A percentile compares a stretch with the other conserved stretches of the same genome.
These are phyloP conservation scores for Zhuliangozyma parablackwelliae DNA, from an alignment of 1,139 yeast species.

Conservation along the genomic window DNA sequence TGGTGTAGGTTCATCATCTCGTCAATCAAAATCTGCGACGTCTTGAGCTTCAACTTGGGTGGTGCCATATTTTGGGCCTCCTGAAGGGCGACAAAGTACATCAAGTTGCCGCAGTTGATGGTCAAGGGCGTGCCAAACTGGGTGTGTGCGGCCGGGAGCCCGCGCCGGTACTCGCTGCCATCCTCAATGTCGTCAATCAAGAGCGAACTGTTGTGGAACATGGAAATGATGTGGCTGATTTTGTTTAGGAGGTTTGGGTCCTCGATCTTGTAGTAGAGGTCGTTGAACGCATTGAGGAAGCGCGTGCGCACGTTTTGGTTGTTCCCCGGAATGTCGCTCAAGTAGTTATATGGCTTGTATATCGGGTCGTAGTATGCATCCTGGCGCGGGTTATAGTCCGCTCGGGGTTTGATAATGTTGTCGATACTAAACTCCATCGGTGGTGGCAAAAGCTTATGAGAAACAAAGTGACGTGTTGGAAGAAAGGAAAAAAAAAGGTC, in stretches of 20 bases:
- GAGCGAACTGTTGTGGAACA: constrained; percentile 28
- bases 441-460: not conserved
- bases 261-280: constrained; percentile 24
- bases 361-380: constrained; percentile 8
- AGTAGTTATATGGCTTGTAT: constrained; percentile 25
- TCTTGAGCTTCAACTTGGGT: constrained; percentile 6
- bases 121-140: constrained; percentile 75
- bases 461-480: not conserved
- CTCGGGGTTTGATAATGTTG: constrained; percentile 3
- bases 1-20: constrained; percentile 78
- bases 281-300: constrained; percentile 30
- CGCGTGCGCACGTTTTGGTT: constrained; percentile 26
- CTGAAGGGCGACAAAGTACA: constrained; percentile 69
- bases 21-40: constrained; percentile 43
- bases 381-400: not conserved
- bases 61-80: constrained; percentile 29
- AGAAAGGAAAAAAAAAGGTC: too few species aligned
- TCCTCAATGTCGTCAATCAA: constrained; percentile 86
- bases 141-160: constrained; percentile 72
- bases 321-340: constrained; percentile 29
- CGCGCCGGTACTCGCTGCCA: constrained; percentile 63
- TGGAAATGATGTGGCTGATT: constrained; percentile 23
- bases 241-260: constrained; percentile 13
- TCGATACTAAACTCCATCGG: constrained; percentile 6
- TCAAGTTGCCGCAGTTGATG: constrained; percentile 76